Percentiles rank a stretch among this genome's conserved stretches.
phyloP scores from a whole-genome alignment of 208 protist genomes.

The Porcisia deanei region DNA sequence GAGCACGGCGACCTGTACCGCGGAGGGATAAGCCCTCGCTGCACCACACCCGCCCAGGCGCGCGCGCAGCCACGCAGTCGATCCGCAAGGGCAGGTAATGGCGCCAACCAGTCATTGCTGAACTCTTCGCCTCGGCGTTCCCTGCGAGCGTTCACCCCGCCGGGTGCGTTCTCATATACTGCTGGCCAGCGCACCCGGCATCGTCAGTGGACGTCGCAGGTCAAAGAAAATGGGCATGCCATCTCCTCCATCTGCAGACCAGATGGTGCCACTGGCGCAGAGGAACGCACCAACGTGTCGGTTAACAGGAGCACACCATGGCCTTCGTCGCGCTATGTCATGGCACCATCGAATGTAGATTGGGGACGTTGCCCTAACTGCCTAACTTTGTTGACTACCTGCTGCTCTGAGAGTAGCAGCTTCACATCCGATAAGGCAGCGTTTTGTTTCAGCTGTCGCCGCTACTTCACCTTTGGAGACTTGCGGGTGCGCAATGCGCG shows the following conservation, averaged over 20 bases:
- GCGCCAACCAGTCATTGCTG: background rate
- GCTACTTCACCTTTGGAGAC: slow-evolving; percentile 78
- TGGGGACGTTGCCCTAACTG: slow-evolving; percentile 76
- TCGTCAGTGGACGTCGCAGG: slow-evolving; percentile 1
- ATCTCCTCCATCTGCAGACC: slow-evolving; percentile 18
- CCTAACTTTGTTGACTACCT: slow-evolving; percentile 46
- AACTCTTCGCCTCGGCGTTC: slow-evolving; percentile 6
- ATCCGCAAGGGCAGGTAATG: slow-evolving; percentile 9
- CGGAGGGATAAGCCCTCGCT: slow-evolving; percentile 1
- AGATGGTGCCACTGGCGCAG: background rate
- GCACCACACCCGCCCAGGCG: background rate
- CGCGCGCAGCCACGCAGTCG: slow-evolving; percentile 9
- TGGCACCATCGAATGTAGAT: slow-evolving; percentile 33
- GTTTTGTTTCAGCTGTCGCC: slow-evolving; percentile 82
- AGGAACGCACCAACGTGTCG: slow-evolving; percentile 14
- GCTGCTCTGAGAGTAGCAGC: slow-evolving; percentile 22
- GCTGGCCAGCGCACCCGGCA: slow-evolving; percentile 18
- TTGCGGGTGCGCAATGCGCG: slow-evolving; percentile 31
- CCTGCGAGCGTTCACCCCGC: slow-evolving; percentile 11
- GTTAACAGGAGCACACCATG: slow-evolving; percentile 24
- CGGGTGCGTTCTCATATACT: slow-evolving; percentile 26
- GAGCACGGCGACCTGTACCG: slow-evolving; percentile 24
- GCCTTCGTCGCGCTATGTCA: slow-evolving; percentile 29
- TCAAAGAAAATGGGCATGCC: slow-evolving; percentile 7
- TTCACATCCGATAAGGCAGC: slow-evolving; percentile 46